Evolutionary conservation across 805 yeast genomes (phyloP), one percentile per base, ranked within the genome.

Genomic region (Spathaspora passalidarum): DNA sequence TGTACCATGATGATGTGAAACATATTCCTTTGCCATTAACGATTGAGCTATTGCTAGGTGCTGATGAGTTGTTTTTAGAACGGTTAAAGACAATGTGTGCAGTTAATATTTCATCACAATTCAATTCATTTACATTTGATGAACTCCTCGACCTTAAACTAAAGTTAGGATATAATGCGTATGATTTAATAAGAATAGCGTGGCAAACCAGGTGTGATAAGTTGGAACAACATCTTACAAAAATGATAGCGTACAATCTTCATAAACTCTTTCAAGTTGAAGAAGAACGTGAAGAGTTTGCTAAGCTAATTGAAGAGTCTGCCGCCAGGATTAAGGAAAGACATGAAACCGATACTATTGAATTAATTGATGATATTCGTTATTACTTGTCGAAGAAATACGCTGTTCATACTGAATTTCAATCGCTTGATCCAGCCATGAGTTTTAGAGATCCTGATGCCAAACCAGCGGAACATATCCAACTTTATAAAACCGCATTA

Each of bases 301-400:
- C 49, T 6, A 37, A 34, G 7, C 49, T 68, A 16, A 59, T 69
- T n/a, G 53, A 49, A 42, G 73, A 70, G 51, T 72, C 80, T 57
- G 84, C 92, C 0, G 51, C 56, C 13, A 66, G 88, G 53, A 85
- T 87, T 42, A 56, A 73, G 17, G 63, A 60, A 13, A 73, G 94
- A 57, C 82, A 87, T 53, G 88, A 81, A 49, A 83, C 86, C 0
- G 96, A 87, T 64, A 84, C 92, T 1, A 84, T 87, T 56, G 96
- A 87, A 55, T 66, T 87, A 53, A 70, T 87, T 21, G 96, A 86
- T 62, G 95, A 86, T 64, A 82, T 87, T 9, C 69, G 90, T 51
- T 87, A 75, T 60, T 84, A 81, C 51, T 61, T 87, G 39, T 56
- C 67, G 10, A 69, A 73, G 54, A 67, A 66, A 52, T 62, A 69